These are phyloP conservation scores for Hypoxylon cercidicola DNA, from an alignment of 495 filamentous ascomycete genomes.

Conservation along the genomic window DNA sequence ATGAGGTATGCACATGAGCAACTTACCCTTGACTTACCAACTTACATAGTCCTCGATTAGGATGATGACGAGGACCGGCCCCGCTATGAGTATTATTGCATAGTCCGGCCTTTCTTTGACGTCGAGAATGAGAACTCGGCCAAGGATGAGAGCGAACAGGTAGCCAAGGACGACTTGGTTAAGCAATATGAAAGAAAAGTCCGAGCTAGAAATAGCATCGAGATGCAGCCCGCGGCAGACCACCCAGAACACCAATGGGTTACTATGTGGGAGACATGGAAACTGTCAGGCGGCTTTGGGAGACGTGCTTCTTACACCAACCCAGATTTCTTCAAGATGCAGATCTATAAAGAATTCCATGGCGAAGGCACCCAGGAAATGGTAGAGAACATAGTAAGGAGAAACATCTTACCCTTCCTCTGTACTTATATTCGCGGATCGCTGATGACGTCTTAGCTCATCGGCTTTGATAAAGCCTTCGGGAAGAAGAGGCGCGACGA, in stretches of 20 bases:
- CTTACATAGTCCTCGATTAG: constrained; percentile 14
- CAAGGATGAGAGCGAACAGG: constrained; percentile 29
- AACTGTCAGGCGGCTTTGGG: constrained; percentile 32
- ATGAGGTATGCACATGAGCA: constrained; percentile 25
- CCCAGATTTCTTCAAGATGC: constrained; percentile 36
- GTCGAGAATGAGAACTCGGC: constrained; percentile 33
- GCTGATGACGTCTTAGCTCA: constrained; percentile 17
- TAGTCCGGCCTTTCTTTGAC: constrained; percentile 38
- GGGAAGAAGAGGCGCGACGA: constrained; percentile 31
- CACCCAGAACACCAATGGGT: constrained; percentile 34
- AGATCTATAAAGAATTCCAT: constrained; percentile 31
- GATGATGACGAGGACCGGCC: constrained; percentile 15
- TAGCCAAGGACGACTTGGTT: constrained; percentile 30
- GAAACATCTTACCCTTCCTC: neutral
- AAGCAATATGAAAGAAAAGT: constrained; percentile 24
- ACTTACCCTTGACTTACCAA: neutral
- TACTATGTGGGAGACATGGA: constrained; percentile 39
- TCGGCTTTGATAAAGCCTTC: constrained; percentile 34
- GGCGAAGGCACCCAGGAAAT: constrained; percentile 33
- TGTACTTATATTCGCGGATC: neutral
- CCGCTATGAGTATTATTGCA: constrained; percentile 31
- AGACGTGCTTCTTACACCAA: constrained; percentile 34
- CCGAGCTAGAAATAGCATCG: constrained; percentile 31
- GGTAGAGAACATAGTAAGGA: constrained; percentile 39
- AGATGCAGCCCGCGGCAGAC: constrained; percentile 31